Evolutionary conservation across 2,329 filamentous ascomycete species (phyloP).

Genomic region (Fusarium pilosicola): DNA sequence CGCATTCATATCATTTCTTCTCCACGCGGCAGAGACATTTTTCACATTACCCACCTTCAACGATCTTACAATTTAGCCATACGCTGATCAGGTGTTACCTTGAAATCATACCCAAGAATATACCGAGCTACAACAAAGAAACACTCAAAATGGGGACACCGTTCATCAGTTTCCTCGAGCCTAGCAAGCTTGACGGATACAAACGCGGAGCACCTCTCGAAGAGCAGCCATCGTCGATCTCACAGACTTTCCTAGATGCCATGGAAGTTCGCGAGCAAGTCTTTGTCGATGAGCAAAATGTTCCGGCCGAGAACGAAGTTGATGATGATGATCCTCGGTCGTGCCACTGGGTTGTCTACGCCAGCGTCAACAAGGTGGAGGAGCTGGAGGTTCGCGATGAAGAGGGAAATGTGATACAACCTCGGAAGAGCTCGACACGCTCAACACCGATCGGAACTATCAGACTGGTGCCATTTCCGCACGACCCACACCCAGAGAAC

Average conservation of each 20-base stretch:
- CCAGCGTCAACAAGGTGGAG: slow-evolving; percentile 63
- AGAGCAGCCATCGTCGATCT: slow-evolving; percentile 58
- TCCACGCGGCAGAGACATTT: not conserved
- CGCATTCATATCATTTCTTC: not conserved
- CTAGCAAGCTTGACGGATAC: slow-evolving; percentile 61
- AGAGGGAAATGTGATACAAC: slow-evolving; percentile 52
- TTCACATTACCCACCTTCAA: not conserved
- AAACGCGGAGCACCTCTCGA: slow-evolving; percentile 52
- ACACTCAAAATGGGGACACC: slow-evolving; percentile 58
- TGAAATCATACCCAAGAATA: not conserved
- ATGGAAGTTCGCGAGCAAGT: slow-evolving; percentile 71
- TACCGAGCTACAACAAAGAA: not conserved
- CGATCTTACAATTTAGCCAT: not conserved
- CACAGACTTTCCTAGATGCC: slow-evolving; percentile 68
- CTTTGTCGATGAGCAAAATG: slow-evolving; percentile 68
- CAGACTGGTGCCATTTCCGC: slow-evolving; percentile 83
- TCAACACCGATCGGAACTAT: slow-evolving; percentile 75
- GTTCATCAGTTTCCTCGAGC: slow-evolving; percentile 60
- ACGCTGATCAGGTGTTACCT: not conserved
- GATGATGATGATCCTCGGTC: slow-evolving; percentile 82
- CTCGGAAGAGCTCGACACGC: slow-evolving; percentile 56
- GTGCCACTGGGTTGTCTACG: slow-evolving; percentile 91
- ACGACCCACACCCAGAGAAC: slow-evolving; percentile 68
- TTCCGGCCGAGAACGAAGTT: slow-evolving; percentile 75
- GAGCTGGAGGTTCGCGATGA: slow-evolving; percentile 57